phyloP scores from a whole-genome alignment of 2,329 filamentous ascomycete genomes.

The Herpomyces periplanetae region DNA sequence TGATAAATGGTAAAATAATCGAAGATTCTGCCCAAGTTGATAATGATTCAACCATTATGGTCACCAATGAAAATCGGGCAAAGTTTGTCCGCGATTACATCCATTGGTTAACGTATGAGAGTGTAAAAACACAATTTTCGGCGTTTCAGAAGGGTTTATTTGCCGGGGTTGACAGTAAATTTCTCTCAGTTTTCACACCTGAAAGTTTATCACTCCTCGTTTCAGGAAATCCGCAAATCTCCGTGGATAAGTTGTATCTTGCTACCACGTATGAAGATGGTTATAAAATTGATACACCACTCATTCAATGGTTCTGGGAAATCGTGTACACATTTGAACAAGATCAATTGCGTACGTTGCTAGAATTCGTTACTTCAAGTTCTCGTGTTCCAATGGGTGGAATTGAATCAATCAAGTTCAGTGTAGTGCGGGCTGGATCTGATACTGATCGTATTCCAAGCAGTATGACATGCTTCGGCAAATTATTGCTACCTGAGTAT shows the following conservation, averaged over 20 bases:
- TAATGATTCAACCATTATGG: slow-evolving; percentile 20
- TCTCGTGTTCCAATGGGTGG: slow-evolving; percentile 66
- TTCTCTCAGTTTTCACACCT: slow-evolving; percentile 21
- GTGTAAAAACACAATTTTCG: slow-evolving; percentile 30
- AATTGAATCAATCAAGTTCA: slow-evolving; percentile 39
- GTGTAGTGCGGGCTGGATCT: slow-evolving; percentile 34
- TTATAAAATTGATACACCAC: slow-evolving; percentile 25
- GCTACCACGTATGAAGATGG: slow-evolving; percentile 37
- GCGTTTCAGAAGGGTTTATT: slow-evolving; percentile 52
- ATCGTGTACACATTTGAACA: slow-evolving; percentile 27
- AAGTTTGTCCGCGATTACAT: slow-evolving; percentile 55
- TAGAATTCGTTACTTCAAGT: slow-evolving; percentile 82
- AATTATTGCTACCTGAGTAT: slow-evolving; percentile 51
- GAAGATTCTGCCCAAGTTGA: slow-evolving; percentile 8
- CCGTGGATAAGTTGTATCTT: slow-evolving; percentile 27
- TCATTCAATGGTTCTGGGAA: slow-evolving; percentile 46
- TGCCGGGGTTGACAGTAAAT: slow-evolving; percentile 26
- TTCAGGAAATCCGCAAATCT: slow-evolving; percentile 46
- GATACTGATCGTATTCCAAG: slow-evolving; percentile 26
- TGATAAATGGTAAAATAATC: too few relatives aligned
- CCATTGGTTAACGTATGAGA: slow-evolving; percentile 36
- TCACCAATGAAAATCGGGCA: slow-evolving; percentile 38
- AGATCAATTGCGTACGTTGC: slow-evolving; percentile 27
- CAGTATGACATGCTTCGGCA: slow-evolving; percentile 73
- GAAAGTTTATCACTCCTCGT: slow-evolving; percentile 31